Percentiles rank a stretch among this genome's conserved stretches.
Conservation (phyloP, 2,329 filamentous ascomycete genomes). For the Stachybotrys chlorohalonatus region DNA sequence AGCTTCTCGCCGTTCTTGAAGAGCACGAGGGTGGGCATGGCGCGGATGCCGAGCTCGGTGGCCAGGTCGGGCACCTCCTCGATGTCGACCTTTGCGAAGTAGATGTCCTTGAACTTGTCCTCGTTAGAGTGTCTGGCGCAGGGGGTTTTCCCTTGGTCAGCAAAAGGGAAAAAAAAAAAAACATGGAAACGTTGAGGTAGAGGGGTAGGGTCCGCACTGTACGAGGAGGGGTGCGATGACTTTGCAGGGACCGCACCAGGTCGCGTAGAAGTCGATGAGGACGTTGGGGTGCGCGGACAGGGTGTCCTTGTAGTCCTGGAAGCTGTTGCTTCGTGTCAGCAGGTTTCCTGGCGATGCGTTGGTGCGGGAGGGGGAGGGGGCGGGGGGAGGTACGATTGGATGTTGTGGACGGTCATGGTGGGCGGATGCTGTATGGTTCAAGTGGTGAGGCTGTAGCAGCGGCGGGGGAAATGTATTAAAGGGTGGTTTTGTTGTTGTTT, state of each 20-base stretch:
- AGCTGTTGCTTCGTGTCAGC: slow-evolving; percentile 28
- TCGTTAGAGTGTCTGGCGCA: slow-evolving; percentile 13
- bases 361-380: slow-evolving; percentile 2
- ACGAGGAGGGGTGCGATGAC: slow-evolving; percentile 65
- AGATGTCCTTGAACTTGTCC: slow-evolving; percentile 46
- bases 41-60: slow-evolving; percentile 67
- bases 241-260: slow-evolving; percentile 94
- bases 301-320: slow-evolving; percentile 45
- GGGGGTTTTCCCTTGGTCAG: background rate
- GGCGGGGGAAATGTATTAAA: no score
- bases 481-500: no score
- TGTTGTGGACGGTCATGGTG: slow-evolving; percentile 33
- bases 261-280: slow-evolving; percentile 78
- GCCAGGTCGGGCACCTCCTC: slow-evolving; percentile 69
- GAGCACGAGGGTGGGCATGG: slow-evolving; percentile 85
- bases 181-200: background rate
- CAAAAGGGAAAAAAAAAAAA: no score
- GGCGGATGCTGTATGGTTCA: background rate
- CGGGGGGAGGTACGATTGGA: slow-evolving; percentile 17
- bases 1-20: slow-evolving; percentile 72
- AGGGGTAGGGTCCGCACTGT: slow-evolving; percentile 10
- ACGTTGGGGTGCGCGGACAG: slow-evolving; percentile 44
- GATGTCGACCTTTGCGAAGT: slow-evolving; percentile 86
- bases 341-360: background rate
- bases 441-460: background rate